phyloP scores from a whole-genome alignment of 2,329 filamentous ascomycete species.

The Neoascochyta sp. region DNA sequence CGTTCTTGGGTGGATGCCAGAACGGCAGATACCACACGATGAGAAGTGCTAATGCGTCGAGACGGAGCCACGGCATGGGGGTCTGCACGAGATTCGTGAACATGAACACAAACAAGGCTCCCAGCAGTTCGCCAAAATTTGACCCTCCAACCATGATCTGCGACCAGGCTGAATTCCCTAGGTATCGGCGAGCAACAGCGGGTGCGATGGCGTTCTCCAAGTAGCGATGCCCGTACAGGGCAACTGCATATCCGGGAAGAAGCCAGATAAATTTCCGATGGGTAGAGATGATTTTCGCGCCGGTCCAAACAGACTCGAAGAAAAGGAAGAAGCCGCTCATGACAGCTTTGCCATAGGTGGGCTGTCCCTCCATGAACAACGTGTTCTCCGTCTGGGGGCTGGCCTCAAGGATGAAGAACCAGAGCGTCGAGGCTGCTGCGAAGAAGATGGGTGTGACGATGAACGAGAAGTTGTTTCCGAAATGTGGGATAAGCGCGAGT shows the following conservation, averaged over 20 bases:
- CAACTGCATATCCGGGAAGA: constrained; percentile 48
- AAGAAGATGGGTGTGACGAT: constrained; percentile 52
- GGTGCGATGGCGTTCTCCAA: constrained; percentile 50
- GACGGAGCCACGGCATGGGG: constrained; percentile 51
- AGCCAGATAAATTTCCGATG: constrained; percentile 51
- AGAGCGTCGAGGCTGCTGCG: constrained; percentile 39
- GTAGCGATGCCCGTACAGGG: constrained; percentile 51
- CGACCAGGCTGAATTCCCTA: constrained; percentile 49
- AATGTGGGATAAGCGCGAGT: constrained; percentile 48
- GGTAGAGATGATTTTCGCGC: constrained; percentile 47
- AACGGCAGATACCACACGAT: constrained; percentile 50
- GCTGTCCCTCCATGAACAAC: constrained; percentile 22
- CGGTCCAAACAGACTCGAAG: constrained; percentile 47
- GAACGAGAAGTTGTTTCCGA: constrained; percentile 53
- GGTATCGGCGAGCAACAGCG: constrained; percentile 46
- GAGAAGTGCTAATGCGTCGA: constrained; percentile 47
- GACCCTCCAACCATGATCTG: constrained; percentile 52
- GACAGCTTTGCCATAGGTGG: constrained; percentile 40
- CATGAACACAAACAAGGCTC: constrained; percentile 49
- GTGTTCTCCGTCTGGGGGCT: constrained; percentile 25
- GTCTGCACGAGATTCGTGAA: constrained; percentile 49
- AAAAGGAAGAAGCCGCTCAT: constrained; percentile 44
- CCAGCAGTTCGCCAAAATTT: constrained; percentile 51
- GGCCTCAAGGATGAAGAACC: constrained; percentile 48
- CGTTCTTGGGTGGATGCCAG: constrained; percentile 42